Evolutionary conservation across 441 rosid species (phyloP).

Genomic region (Metrosideros polymorpha): DNA sequence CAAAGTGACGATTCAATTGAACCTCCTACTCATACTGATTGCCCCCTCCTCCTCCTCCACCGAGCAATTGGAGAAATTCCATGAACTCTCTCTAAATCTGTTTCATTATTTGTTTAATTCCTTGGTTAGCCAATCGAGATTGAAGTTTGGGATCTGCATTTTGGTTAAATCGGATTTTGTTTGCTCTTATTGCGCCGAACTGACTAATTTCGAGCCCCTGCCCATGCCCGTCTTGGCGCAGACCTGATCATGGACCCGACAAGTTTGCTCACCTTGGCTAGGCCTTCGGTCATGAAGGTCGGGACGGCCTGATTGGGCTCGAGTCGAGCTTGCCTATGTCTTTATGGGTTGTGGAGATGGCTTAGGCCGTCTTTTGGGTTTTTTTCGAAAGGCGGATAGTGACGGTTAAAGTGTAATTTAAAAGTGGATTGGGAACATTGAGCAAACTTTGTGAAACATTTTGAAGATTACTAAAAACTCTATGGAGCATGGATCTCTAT

Average conservation of each 20-base stretch:
- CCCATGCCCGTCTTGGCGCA: too few species aligned
- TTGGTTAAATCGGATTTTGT: background rate
- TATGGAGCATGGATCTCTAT: background rate
- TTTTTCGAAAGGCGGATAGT: too few species aligned
- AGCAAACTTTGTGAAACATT: background rate
- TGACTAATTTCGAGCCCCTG: background rate
- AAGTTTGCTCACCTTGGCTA: too few species aligned
- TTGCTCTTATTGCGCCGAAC: background rate
- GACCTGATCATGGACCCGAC: too few species aligned
- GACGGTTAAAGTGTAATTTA: too few species aligned
- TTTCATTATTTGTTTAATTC: too few species aligned
- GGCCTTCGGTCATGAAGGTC: background rate
- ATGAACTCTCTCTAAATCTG: too few species aligned
- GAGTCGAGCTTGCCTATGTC: background rate
- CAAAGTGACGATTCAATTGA: background rate
- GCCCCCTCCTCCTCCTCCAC: background rate
- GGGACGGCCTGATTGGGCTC: background rate
- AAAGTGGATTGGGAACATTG: too few species aligned
- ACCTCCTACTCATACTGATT: background rate
- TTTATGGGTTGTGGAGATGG: too few species aligned
- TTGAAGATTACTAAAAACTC: background rate
- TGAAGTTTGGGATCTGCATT: background rate
- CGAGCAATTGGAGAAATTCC: too few species aligned
- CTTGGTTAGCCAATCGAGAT: too few species aligned
- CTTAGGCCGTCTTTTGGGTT: too few species aligned